Evolutionary conservation across 495 filamentous ascomycete genomes (phyloP).

Genomic region (Daldinia bambusicola): DNA sequence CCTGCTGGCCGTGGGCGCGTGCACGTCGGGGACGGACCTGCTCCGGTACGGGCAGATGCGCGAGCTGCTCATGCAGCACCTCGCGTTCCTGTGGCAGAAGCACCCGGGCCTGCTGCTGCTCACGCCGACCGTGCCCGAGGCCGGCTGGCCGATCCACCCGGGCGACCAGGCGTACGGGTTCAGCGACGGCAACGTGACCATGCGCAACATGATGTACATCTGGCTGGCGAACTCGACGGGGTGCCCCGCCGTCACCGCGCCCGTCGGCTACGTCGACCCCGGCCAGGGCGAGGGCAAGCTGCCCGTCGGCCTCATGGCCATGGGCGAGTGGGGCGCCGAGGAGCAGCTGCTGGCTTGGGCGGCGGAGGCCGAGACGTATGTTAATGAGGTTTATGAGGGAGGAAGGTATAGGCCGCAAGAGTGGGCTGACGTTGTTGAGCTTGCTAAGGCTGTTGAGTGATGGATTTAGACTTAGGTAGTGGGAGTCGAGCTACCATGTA

Average conservation of each 20-base stretch:
- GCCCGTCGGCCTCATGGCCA: constrained; percentile 88
- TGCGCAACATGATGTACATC: constrained; percentile 87
- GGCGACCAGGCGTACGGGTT: constrained; percentile 70
- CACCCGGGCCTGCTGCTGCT: constrained; percentile 83
- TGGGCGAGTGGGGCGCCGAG: constrained; percentile 89
- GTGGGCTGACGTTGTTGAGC: constrained; percentile 56
- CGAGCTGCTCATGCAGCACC: constrained; percentile 82
- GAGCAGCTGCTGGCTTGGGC: constrained; percentile 81
- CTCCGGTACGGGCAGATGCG: constrained; percentile 79
- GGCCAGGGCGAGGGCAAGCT: constrained; percentile 56
- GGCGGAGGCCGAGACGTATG: constrained; percentile 68
- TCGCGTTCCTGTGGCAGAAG: constrained; percentile 73
- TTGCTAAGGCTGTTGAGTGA: constrained; percentile 42
- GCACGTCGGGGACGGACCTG: constrained; percentile 75
- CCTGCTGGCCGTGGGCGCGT: constrained; percentile 69
- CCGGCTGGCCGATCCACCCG: constrained; percentile 71
- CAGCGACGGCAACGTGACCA: constrained; percentile 74
- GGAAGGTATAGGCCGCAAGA: constrained; percentile 53
- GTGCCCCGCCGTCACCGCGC: constrained; percentile 79
- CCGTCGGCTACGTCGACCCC: constrained; percentile 75
- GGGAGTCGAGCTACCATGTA: too few relatives aligned
- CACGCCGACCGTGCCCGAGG: constrained; percentile 79
- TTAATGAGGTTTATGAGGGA: constrained; percentile 51
- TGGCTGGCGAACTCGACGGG: constrained; percentile 89
- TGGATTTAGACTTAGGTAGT: too few relatives aligned